Conservation (phyloP, 169 alveolate species). For the Plasmodium vivax region DNA sequence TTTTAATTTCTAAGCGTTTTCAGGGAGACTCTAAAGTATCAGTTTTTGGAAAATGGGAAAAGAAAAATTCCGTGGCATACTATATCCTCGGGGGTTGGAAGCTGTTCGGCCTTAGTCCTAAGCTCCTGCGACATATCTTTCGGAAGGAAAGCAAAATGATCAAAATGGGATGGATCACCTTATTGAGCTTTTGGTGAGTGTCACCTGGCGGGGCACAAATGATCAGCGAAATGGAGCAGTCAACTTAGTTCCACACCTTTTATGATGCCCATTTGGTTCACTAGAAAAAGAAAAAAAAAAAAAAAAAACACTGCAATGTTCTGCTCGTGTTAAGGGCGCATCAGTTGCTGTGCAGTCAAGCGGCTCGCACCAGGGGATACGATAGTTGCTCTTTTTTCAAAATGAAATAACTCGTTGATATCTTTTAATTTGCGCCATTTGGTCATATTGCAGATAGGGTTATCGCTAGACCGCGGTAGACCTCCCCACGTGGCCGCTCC, state of each 20-base stretch:
- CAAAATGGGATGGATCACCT: neutral
- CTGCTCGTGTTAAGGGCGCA: neutral
- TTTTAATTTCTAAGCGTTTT: neutral
- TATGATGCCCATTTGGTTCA: slow-evolving; percentile 54
- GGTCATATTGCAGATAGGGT: neutral
- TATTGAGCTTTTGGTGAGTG: neutral
- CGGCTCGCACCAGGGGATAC: neutral
- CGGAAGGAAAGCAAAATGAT: neutral
- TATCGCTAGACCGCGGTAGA: neutral
- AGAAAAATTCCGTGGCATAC: neutral
- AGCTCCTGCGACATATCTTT: slow-evolving; percentile 64
- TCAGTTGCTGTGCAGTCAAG: neutral
- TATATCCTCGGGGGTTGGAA: slow-evolving; percentile 48
- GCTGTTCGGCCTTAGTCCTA: slow-evolving; percentile 6
- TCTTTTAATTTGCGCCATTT: neutral
- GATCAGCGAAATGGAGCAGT: neutral
- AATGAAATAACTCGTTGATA: neutral
- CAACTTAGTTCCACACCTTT: slow-evolving; percentile 21
- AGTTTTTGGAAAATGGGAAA: neutral
- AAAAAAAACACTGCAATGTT: neutral
- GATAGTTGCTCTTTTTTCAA: neutral
- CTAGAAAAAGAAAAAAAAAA: neutral
- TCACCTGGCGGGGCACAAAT: neutral
- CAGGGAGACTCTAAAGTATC: neutral
- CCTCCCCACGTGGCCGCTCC: neutral